These are phyloP conservation scores for Pseudocercospora pini-densiflorae DNA, from an alignment of 2,329 filamentous ascomycete species.

Conservation along the genomic window DNA sequence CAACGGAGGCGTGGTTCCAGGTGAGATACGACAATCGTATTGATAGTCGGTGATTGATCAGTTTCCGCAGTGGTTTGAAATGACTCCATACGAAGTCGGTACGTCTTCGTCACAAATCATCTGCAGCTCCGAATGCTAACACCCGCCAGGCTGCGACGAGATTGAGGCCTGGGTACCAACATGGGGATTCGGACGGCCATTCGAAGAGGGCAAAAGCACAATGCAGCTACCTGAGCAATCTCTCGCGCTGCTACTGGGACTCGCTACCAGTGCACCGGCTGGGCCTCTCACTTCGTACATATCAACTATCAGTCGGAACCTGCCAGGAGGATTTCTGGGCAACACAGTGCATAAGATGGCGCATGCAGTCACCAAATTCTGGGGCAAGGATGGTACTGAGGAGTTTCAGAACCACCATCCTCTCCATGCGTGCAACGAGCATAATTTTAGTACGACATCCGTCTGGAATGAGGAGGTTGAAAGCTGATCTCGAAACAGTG, in stretches of 20 bases:
- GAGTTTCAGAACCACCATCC: slow-evolving; percentile 42
- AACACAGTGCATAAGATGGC: slow-evolving; percentile 37
- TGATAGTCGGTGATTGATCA: neutral
- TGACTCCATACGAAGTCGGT: slow-evolving; percentile 42
- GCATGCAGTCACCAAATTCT: slow-evolving; percentile 33
- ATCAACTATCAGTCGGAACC: slow-evolving; percentile 39
- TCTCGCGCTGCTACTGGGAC: slow-evolving; percentile 39
- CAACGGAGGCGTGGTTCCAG: slow-evolving; percentile 43
- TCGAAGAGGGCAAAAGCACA: slow-evolving; percentile 38
- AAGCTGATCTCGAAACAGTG: slow-evolving; percentile 31
- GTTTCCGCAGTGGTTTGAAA: slow-evolving; percentile 36
- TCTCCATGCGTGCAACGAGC: slow-evolving; percentile 41
- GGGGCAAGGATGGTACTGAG: slow-evolving; percentile 42
- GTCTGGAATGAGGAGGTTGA: neutral
- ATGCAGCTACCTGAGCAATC: slow-evolving; percentile 42
- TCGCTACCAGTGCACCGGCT: slow-evolving; percentile 40
- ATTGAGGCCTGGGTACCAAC: slow-evolving; percentile 43
- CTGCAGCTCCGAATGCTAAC: neutral
- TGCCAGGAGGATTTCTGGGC: slow-evolving; percentile 39
- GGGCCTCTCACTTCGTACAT: slow-evolving; percentile 41
- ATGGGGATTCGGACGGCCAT: slow-evolving; percentile 43
- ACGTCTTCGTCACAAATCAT: neutral
- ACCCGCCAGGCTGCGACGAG: slow-evolving; percentile 37
- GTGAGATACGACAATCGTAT: neutral
- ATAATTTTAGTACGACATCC: neutral